Percentiles rank a stretch among this genome's conserved stretches.
phyloP scores from a whole-genome alignment of 2,329 filamentous ascomycete species.

The Trichoderma atrobrunneum region DNA sequence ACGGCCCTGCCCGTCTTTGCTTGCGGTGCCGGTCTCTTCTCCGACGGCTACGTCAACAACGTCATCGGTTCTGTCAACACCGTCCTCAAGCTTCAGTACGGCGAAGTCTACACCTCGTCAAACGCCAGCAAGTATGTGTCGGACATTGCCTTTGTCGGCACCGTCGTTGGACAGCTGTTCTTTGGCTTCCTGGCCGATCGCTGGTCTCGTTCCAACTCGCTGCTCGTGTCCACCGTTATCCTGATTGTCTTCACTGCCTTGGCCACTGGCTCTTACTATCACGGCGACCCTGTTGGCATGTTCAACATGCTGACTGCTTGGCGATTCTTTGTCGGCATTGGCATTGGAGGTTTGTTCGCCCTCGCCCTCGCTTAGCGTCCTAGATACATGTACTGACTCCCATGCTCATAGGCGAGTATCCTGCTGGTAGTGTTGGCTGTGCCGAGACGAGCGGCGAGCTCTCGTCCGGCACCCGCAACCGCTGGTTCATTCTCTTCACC shows the following conservation, averaged over 20 bases:
- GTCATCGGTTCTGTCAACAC: slow-evolving; percentile 88
- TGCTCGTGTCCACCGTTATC: slow-evolving; percentile 78
- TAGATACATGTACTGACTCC: fast-evolving
- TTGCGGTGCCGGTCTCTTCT: slow-evolving; percentile 86
- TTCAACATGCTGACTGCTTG: slow-evolving; percentile 76
- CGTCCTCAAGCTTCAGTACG: slow-evolving; percentile 67
- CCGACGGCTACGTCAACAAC: slow-evolving; percentile 88
- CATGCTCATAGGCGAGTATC: slow-evolving; percentile 60
- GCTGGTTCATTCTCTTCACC: slow-evolving; percentile 89
- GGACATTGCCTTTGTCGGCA: slow-evolving; percentile 83
- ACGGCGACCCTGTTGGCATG: slow-evolving; percentile 66
- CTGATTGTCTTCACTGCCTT: slow-evolving; percentile 82
- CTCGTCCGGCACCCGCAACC: slow-evolving; percentile 75
- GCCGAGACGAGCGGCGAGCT: slow-evolving; percentile 83
- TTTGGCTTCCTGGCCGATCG: slow-evolving; percentile 82
- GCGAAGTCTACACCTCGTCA: slow-evolving; percentile 64
- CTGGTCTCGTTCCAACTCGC: slow-evolving; percentile 78
- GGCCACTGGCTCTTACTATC: slow-evolving; percentile 71
- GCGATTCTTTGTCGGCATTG: slow-evolving; percentile 76
- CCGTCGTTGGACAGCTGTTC: slow-evolving; percentile 74
- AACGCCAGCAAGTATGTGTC: slow-evolving; percentile 70
- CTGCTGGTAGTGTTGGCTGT: slow-evolving; percentile 77
- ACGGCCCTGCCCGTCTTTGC: slow-evolving; percentile 68
- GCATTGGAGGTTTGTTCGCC: slow-evolving; percentile 63
- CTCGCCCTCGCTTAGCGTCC: background rate